phyloP scores from a whole-genome alignment of 2,329 filamentous ascomycete genomes.

The Pestalotiopsis sp. region DNA sequence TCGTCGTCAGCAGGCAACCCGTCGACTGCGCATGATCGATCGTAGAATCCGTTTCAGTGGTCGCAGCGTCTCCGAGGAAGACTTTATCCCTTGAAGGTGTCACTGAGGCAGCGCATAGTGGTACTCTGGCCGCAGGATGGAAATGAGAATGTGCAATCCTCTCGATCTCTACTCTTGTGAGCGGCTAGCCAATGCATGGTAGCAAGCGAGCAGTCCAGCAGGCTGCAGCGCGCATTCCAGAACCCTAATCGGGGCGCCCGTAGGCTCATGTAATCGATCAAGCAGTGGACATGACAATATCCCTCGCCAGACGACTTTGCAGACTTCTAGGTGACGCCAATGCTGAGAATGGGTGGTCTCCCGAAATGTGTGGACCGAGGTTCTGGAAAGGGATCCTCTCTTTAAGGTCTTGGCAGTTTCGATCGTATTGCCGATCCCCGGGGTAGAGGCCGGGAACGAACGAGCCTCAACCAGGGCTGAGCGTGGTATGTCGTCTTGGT shows the following conservation, averaged over 20 bases:
- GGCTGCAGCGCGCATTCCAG: not conserved
- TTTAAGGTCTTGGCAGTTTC: conserved; percentile 3
- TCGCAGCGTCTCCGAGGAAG: not conserved
- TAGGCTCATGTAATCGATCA: not conserved
- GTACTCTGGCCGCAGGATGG: not conserved
- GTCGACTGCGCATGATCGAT: not conserved
- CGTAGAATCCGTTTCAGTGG: not conserved
- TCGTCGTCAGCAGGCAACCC: not conserved
- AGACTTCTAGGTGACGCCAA: not conserved
- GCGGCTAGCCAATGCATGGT: not conserved
- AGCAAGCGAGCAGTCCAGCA: not conserved
- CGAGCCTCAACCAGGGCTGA: conserved; percentile 1
- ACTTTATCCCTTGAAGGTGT: not conserved
- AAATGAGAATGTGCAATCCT: not conserved
- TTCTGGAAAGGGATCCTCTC: not conserved
- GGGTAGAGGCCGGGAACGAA: not conserved
- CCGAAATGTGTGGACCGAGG: not conserved
- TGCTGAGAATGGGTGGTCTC: not conserved
- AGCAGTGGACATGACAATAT: conserved; percentile 1
- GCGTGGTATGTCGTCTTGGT: not conserved
- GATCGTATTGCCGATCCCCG: conserved; percentile 1
- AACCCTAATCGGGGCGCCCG: not conserved
- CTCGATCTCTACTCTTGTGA: not conserved
- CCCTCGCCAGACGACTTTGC: not conserved
- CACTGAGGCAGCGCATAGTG: too few relatives aligned